Evolutionary conservation across 345 rosid genomes (phyloP).

Genomic region (Camelina sativa): DNA sequence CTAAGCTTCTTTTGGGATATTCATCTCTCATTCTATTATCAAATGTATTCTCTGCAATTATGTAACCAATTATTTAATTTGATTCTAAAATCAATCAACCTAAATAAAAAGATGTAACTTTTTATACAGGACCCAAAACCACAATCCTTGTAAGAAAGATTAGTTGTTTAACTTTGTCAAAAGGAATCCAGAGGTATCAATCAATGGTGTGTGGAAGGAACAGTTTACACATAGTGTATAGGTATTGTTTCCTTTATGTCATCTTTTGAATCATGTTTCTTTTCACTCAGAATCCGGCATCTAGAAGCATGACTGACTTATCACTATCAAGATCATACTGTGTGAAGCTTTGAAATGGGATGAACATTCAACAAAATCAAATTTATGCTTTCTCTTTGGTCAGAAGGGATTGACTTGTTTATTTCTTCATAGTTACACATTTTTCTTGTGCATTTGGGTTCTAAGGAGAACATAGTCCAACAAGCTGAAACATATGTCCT

Average conservation of each 20-base stretch:
- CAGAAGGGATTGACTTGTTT: not conserved
- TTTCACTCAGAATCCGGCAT: too few species aligned
- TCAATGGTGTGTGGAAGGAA: not conserved
- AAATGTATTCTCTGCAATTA: slow-evolving; percentile 3
- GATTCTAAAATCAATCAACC: slow-evolving; percentile 5
- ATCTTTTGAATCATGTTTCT: too few species aligned
- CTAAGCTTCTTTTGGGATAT: slow-evolving; percentile 6
- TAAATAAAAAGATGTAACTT: slow-evolving; percentile 3
- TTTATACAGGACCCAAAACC: not conserved
- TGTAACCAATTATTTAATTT: slow-evolving; percentile 28
- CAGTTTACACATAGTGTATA: not conserved
- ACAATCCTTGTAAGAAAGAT: too few species aligned
- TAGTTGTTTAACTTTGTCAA: too few species aligned
- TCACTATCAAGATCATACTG: too few species aligned
- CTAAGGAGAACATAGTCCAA: not conserved
- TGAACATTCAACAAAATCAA: too few species aligned
- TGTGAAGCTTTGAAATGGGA: too few species aligned
- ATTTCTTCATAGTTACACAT: not conserved
- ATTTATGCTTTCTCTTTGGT: not conserved
- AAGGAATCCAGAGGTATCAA: not conserved
- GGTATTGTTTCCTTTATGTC: not conserved
- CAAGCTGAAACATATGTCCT: not conserved
- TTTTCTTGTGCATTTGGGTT: not conserved
- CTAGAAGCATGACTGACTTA: too few species aligned
- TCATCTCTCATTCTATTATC: slow-evolving; percentile 21